Evolutionary conservation across 441 rosid genomes (phyloP).

Genomic region (Populus tomentosa): DNA sequence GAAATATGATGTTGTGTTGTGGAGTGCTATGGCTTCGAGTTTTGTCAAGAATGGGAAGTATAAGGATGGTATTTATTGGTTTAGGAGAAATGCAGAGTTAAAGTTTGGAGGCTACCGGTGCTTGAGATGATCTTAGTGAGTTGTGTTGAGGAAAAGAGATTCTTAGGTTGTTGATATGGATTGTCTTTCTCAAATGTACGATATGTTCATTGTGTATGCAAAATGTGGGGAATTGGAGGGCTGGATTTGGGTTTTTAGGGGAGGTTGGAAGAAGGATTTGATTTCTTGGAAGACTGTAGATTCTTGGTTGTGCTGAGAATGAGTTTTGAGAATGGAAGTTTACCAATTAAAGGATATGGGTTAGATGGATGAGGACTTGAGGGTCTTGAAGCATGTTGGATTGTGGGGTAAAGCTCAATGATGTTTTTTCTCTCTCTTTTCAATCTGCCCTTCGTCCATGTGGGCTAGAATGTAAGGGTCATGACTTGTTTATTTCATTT

Average conservation of each 20-base stretch:
- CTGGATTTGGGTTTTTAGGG: background rate
- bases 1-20: constrained; percentile 28
- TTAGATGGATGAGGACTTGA: constrained; percentile 5
- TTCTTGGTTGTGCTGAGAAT: background rate
- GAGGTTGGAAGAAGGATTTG: constrained; percentile 8
- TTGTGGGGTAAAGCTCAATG: constrained; percentile 14
- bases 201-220: constrained; percentile 11
- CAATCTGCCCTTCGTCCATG: constrained; percentile 15
- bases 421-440: constrained; percentile 1
- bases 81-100: constrained; percentile 23
- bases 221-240: constrained; percentile 7
- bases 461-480: constrained; percentile 16
- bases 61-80: constrained; percentile 19
- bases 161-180: constrained; percentile 2
- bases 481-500: constrained; percentile 21
- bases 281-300: constrained; percentile 16
- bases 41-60: constrained; percentile 25
- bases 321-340: background rate
- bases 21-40: constrained; percentile 29
- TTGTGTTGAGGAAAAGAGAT: constrained; percentile 12
- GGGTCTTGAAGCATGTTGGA: constrained; percentile 8
- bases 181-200: background rate
- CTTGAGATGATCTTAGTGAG: constrained; percentile 15
- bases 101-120: constrained; percentile 10
- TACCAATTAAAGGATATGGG: background rate